Evolutionary conservation across 2,329 filamentous ascomycete species (phyloP), one percentile per base, ranked within the genome.

Genomic region (Aspergillus spinulosporus): DNA sequence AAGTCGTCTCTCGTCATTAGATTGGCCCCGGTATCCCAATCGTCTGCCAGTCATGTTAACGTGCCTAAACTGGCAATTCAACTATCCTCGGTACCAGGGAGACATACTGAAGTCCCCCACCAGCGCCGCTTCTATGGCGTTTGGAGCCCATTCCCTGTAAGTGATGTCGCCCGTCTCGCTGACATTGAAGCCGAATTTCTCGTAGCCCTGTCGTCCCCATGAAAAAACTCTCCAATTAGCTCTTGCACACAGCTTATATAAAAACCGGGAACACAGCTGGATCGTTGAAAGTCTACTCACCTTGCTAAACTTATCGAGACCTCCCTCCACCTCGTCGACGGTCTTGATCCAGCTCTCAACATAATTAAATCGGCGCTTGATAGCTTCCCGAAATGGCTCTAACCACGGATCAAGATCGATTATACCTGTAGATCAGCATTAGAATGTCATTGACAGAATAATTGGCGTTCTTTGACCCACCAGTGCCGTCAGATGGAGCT

Each of bases 61-160:
- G 37, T 4, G 43, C 54, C 43, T 14, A 47, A 34, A 60, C 48
- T 59, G 49, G n/a, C 32, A 51, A n/a, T 44, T 15, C 39, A 49
- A 1, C 11, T 51, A 14, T 29, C 1, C 14, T 21, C 21, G 21
- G 21, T 21, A 21, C 21, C 21, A 43, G 15, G 21, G 32, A 11
- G 54, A 71, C 86, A 64, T 79, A 92, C 89, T 99, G 81, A 97
- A 99, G 66, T 97, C 94, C 59, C 94, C 94, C 65, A 96, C 88
- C 52, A 99, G 82, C 71, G 87, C 92, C 49, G 94, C 94, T 68
- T 89, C 82, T 40, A 85, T 80, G 53, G 92, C 93, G 78, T 92
- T 95, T 28, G 94, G 92, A 1, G 94, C 94, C 94, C 94, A 99
- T 82, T 99, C 94, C 65, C 91, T 84, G 75, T 99, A 99, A 56